These are phyloP conservation scores for Microdochium nivale DNA, from an alignment of 2,329 filamentous ascomycete species.

Conservation along the genomic window DNA sequence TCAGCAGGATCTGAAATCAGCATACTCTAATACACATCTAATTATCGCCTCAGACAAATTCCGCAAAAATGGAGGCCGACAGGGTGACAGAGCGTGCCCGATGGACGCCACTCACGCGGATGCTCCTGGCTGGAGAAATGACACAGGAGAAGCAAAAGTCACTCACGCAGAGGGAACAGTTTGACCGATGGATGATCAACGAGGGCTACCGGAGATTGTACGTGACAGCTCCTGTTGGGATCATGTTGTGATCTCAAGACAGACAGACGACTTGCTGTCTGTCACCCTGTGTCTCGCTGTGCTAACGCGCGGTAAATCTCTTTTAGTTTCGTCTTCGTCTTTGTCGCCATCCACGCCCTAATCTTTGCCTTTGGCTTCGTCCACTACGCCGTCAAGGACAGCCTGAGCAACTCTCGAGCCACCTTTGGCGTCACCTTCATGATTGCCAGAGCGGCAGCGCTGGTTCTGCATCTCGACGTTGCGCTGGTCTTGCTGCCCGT, in stretches of 20 bases:
- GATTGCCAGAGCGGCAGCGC: slow-evolving; percentile 65
- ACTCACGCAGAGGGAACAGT: slow-evolving; percentile 60
- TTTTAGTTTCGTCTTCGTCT: slow-evolving; percentile 64
- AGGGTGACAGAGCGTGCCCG: slow-evolving; percentile 61
- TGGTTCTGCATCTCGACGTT: slow-evolving; percentile 75
- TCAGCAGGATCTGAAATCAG: not conserved
- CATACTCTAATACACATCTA: slow-evolving; percentile 2
- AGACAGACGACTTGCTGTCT: not conserved
- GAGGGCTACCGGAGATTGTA: slow-evolving; percentile 76
- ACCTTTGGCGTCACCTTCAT: slow-evolving; percentile 69
- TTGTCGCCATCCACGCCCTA: slow-evolving; percentile 64
- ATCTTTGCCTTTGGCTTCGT: slow-evolving; percentile 75
- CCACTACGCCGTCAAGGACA: slow-evolving; percentile 73
- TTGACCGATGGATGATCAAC: slow-evolving; percentile 85
- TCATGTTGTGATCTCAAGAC: not conserved
- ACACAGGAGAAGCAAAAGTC: slow-evolving; percentile 63
- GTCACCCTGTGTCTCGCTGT: not conserved
- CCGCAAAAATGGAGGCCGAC: slow-evolving; percentile 10
- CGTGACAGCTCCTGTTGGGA: slow-evolving; percentile 20
- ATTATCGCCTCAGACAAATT: not conserved
- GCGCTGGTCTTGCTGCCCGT: slow-evolving; percentile 74
- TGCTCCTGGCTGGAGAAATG: slow-evolving; percentile 78
- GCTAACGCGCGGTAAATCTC: slow-evolving; percentile 4
- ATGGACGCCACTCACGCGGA: slow-evolving; percentile 75
- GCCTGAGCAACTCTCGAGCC: slow-evolving; percentile 53